Conservation (phyloP, 2,329 filamentous ascomycete genomes). For the Arthroderma uncinatum region DNA sequence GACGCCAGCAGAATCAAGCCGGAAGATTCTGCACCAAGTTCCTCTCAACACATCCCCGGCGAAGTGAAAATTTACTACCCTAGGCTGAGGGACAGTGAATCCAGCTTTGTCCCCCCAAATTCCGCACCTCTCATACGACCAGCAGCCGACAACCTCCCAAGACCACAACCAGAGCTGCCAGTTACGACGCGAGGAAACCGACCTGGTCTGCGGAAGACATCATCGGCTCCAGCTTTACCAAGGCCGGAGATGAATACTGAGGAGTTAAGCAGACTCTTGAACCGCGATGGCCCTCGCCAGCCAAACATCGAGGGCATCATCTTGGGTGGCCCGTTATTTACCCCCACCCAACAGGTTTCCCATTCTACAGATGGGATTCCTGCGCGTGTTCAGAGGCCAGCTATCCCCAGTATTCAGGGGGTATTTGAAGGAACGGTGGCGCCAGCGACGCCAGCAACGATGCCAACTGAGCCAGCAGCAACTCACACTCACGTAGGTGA, state of each 20-base stretch:
- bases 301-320: conserved; percentile 15
- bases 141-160: not conserved
- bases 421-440: conserved; percentile 3
- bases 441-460: not conserved
- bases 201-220: not conserved
- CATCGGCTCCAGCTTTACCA: not conserved
- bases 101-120: not conserved
- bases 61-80: conserved; percentile 5
- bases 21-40: not conserved
- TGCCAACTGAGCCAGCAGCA: conserved; percentile 1
- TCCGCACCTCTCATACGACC: conserved; percentile 2
- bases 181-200: not conserved
- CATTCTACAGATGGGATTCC: conserved; percentile 10
- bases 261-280: not conserved
- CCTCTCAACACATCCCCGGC: not conserved
- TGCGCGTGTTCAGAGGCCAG: conserved; percentile 7
- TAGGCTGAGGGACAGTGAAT: not conserved
- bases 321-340: conserved; percentile 11
- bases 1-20: not conserved
- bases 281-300: not conserved
- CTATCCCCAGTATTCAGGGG: conserved; percentile 13
- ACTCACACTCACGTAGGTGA: not conserved
- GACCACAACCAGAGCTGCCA: not conserved
- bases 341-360: conserved; percentile 11
- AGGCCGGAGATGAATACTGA: not conserved